A percentile compares a stretch with the other conserved stretches of the same genome.
phyloP scores from a whole-genome alignment of 2,329 filamentous ascomycete species.

The Verticillium isaacii region DNA sequence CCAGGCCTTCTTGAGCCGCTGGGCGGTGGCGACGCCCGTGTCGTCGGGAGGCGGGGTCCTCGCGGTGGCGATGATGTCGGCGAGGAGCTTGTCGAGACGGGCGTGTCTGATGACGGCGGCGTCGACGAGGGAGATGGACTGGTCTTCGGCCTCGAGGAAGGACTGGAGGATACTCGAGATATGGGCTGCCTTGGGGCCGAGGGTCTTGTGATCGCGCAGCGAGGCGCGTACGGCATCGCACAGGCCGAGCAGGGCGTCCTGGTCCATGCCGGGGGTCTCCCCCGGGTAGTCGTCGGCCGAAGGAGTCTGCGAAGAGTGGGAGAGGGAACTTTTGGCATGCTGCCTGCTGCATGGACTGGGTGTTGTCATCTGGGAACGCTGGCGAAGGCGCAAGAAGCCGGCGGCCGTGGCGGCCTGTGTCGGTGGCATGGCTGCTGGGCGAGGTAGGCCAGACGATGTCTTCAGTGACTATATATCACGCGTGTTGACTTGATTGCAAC shows the following conservation, averaged over 20 bases:
- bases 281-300: slow-evolving; percentile 4
- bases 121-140: slow-evolving; percentile 25
- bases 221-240: slow-evolving; percentile 35
- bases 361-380: background rate
- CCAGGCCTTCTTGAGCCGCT: slow-evolving; percentile 37
- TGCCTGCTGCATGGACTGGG: background rate
- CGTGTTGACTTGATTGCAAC: no score
- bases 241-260: slow-evolving; percentile 26
- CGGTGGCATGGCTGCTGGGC: slow-evolving; percentile 5
- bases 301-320: background rate
- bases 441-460: no score
- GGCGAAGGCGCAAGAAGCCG: slow-evolving; percentile 4
- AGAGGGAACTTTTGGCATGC: slow-evolving; percentile 1
- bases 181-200: slow-evolving; percentile 27
- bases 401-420: slow-evolving; percentile 6
- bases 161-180: slow-evolving; percentile 34
- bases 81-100: slow-evolving; percentile 37
- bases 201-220: slow-evolving; percentile 23
- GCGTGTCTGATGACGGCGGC: slow-evolving; percentile 32
- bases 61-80: slow-evolving; percentile 28
- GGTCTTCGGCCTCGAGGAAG: slow-evolving; percentile 31
- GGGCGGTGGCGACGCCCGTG: slow-evolving; percentile 29
- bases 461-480: no score
- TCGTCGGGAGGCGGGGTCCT: slow-evolving; percentile 19
- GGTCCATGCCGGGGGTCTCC: background rate